Conservation (phyloP, 106 monocot species). For the Acorus calamus region DNA sequence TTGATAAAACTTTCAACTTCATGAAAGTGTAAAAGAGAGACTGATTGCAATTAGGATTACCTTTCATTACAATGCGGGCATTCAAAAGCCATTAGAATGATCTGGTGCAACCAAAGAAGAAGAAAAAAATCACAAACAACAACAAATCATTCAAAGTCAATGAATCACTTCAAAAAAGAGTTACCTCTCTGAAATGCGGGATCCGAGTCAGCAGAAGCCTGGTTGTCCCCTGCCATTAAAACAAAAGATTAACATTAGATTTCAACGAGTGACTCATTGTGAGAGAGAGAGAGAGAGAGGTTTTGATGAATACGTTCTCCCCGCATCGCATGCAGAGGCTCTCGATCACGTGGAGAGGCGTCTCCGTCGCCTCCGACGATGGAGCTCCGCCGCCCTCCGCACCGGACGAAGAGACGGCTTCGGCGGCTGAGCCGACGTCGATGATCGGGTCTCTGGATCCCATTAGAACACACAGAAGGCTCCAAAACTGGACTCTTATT, state of each 20-base stretch:
- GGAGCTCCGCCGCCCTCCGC: too few relatives aligned
- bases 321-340: slow-evolving; percentile 99
- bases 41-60: slow-evolving; percentile 13
- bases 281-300: neutral
- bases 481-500: too few relatives aligned
- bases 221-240: slow-evolving; percentile 59
- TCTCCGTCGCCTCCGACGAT: slow-evolving; percentile 11
- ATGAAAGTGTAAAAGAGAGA: neutral
- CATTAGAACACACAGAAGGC: too few relatives aligned
- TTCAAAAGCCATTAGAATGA: slow-evolving; percentile 95
- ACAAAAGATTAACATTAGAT: neutral
- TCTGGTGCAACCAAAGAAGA: slow-evolving; percentile 19
- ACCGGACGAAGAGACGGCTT: slow-evolving; percentile 5
- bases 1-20: neutral
- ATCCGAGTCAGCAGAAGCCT: slow-evolving; percentile 83
- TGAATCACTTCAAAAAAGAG: neutral
- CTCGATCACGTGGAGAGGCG: slow-evolving; percentile 43
- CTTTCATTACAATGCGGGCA: slow-evolving; percentile 89
- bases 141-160: neutral
- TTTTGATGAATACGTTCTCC: slow-evolving; percentile 48
- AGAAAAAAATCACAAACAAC: slow-evolving; percentile 6
- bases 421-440: slow-evolving; percentile 18
- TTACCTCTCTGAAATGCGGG: slow-evolving; percentile 89
- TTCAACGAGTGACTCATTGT: neutral
- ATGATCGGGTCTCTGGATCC: slow-evolving; percentile 10